Evolutionary conservation across 495 filamentous ascomycete species (phyloP).

Genomic region (Saxispiralis lemnorum): DNA sequence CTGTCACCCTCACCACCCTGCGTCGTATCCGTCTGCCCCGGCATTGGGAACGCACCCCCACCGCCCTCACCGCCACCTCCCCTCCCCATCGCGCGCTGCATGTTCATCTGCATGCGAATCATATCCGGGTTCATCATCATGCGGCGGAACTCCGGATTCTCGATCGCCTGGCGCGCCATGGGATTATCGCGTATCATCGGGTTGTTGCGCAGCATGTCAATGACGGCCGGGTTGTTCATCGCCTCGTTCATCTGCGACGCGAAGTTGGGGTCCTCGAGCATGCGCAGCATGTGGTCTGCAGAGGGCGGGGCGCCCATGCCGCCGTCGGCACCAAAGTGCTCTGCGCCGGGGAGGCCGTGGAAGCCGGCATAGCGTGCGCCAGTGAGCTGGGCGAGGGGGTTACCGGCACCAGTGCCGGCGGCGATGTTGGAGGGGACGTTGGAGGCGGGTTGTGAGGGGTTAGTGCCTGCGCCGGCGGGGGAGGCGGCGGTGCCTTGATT

Average conservation of each 20-base stretch:
- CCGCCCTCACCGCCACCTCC: slow-evolving; percentile 34
- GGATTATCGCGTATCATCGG: slow-evolving; percentile 74
- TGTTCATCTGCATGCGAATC: slow-evolving; percentile 57
- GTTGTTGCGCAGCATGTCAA: slow-evolving; percentile 79
- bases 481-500: slow-evolving; percentile 31
- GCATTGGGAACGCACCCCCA: slow-evolving; percentile 58
- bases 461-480: slow-evolving; percentile 30
- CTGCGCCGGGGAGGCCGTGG: slow-evolving; percentile 68
- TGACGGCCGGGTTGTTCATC: slow-evolving; percentile 75
- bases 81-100: slow-evolving; percentile 58
- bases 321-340: slow-evolving; percentile 89
- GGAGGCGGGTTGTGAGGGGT: slow-evolving; percentile 26
- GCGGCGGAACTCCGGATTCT: slow-evolving; percentile 67
- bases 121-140: slow-evolving; percentile 92
- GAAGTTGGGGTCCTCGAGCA: slow-evolving; percentile 75
- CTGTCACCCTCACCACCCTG: slow-evolving; percentile 15
- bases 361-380: slow-evolving; percentile 89
- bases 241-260: slow-evolving; percentile 79
- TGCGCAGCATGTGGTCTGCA: slow-evolving; percentile 56
- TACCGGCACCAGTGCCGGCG: slow-evolving; percentile 65
- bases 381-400: slow-evolving; percentile 77
- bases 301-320: slow-evolving; percentile 49
- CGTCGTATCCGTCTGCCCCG: slow-evolving; percentile 65
- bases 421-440: slow-evolving; percentile 79
- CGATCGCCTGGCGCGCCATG: slow-evolving; percentile 63